Percentiles rank a stretch among this genome's conserved stretches.
Conservation (phyloP, 306 rosid species). For the Acacia crassicarpa region DNA sequence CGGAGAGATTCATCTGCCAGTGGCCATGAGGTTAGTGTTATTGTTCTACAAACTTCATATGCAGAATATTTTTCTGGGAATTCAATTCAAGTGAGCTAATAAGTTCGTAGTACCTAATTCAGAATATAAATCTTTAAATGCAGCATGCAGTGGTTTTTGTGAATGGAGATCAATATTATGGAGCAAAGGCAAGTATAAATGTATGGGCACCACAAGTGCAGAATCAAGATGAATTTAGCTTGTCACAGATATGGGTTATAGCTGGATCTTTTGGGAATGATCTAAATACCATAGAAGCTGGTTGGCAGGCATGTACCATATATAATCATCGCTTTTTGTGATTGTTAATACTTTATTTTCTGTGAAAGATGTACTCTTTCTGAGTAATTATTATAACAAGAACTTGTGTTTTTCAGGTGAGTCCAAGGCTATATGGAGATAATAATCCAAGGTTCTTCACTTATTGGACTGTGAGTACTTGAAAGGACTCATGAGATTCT, state of each 20-base stretch:
- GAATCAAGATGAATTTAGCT: constrained; percentile 84
- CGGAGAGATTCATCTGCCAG: constrained; percentile 80
- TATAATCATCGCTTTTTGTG: too few relatives aligned
- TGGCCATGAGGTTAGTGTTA: constrained; percentile 84
- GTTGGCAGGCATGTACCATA: constrained; percentile 84
- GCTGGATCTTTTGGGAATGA: constrained; percentile 92
- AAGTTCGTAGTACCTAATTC: background rate
- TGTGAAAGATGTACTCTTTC: background rate
- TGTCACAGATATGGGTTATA: constrained; percentile 95
- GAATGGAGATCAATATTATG: constrained; percentile 92
- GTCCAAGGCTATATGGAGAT: constrained; percentile 96
- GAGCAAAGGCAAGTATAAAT: constrained; percentile 89
- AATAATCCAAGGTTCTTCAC: constrained; percentile 92
- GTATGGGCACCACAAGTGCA: constrained; percentile 87
- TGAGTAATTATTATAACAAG: constrained; percentile 6
- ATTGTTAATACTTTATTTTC: too few relatives aligned
- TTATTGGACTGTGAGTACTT: constrained; percentile 90
- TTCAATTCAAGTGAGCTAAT: background rate
- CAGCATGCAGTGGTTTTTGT: constrained; percentile 97
- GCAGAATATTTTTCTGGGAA: background rate
- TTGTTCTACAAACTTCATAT: background rate
- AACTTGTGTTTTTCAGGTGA: constrained; percentile 59
- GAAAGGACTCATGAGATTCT: background rate
- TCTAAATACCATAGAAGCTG: constrained; percentile 96
- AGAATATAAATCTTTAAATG: background rate